phyloP scores from a whole-genome alignment of 2,329 filamentous ascomycete genomes.

The Setomelanomma holmii region DNA sequence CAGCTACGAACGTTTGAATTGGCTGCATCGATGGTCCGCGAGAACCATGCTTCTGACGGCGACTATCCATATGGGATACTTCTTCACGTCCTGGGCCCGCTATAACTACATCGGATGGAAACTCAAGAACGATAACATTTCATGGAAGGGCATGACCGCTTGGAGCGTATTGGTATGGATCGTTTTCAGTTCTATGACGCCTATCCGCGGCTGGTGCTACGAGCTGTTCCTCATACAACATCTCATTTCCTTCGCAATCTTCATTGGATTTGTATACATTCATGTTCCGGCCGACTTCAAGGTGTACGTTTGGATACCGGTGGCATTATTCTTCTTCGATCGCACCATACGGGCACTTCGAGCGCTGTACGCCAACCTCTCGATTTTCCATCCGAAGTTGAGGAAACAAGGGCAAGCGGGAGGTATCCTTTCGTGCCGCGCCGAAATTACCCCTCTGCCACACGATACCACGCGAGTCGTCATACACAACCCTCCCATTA shows the following conservation, averaged over 20 bases:
- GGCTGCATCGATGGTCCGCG: constrained; percentile 76
- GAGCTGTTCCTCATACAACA: constrained; percentile 76
- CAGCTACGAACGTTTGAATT: constrained; percentile 74
- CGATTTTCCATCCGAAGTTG: constrained; percentile 49
- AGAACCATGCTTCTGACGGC: constrained; percentile 73
- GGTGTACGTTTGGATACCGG: constrained; percentile 71
- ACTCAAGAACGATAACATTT: constrained; percentile 67
- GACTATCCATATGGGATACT: constrained; percentile 74
- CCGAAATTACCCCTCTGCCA: constrained; percentile 55
- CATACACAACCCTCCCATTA: constrained; percentile 61
- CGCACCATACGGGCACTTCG: constrained; percentile 58
- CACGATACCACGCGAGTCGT: constrained; percentile 64
- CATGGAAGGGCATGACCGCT: constrained; percentile 71
- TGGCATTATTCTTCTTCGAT: constrained; percentile 69
- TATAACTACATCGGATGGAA: constrained; percentile 66
- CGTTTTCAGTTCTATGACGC: constrained; percentile 67
- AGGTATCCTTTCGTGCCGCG: constrained; percentile 48
- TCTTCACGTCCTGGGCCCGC: constrained; percentile 62
- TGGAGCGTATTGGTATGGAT: constrained; percentile 73
- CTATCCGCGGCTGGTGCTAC: constrained; percentile 70
- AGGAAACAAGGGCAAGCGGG: constrained; percentile 31
- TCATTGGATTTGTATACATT: constrained; percentile 68
- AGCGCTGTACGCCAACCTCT: constrained; percentile 49
- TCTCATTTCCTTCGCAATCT: constrained; percentile 65
- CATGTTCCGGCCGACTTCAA: constrained; percentile 67